phyloP scores from a whole-genome alignment of 1,139 yeast genomes.

The Komagataea norvegica region DNA sequence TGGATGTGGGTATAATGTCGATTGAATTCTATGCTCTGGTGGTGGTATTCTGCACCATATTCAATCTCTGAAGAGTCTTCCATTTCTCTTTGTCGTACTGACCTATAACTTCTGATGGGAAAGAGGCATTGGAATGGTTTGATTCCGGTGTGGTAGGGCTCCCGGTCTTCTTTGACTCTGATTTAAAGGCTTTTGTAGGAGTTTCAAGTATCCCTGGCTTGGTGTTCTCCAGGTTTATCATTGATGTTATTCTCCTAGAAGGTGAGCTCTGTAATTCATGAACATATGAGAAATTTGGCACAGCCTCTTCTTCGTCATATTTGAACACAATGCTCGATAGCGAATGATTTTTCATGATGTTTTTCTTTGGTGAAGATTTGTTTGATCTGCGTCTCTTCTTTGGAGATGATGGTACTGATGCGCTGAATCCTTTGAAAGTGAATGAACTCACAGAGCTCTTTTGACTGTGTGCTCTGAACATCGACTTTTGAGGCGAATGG shows the following conservation, averaged over 20 bases:
- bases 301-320: slow-evolving; percentile 13
- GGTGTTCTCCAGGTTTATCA: neutral
- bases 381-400: slow-evolving; percentile 11
- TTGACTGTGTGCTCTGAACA: slow-evolving; percentile 19
- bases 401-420: slow-evolving; percentile 22
- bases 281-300: slow-evolving; percentile 27
- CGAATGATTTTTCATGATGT: slow-evolving; percentile 22
- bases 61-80: slow-evolving; percentile 42
- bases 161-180: slow-evolving; percentile 1
- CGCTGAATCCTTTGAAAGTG: slow-evolving; percentile 9
- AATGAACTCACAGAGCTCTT: slow-evolving; percentile 18
- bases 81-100: slow-evolving; percentile 64
- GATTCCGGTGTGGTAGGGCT: slow-evolving; percentile 30
- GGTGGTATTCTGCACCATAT: slow-evolving; percentile 14
- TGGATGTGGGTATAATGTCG: neutral
- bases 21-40: neutral
- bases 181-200: slow-evolving; percentile 3
- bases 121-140: slow-evolving; percentile 40
- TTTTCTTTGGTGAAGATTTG: slow-evolving; percentile 19
- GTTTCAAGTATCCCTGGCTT: slow-evolving; percentile 8
- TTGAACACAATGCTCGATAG: slow-evolving; percentile 25
- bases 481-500: slow-evolving; percentile 25
- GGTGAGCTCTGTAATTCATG: slow-evolving; percentile 33
- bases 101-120: slow-evolving; percentile 58
- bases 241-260: slow-evolving; percentile 10